Evolutionary conservation across 345 rosid genomes (phyloP).

Genomic region (Salix dunnii): DNA sequence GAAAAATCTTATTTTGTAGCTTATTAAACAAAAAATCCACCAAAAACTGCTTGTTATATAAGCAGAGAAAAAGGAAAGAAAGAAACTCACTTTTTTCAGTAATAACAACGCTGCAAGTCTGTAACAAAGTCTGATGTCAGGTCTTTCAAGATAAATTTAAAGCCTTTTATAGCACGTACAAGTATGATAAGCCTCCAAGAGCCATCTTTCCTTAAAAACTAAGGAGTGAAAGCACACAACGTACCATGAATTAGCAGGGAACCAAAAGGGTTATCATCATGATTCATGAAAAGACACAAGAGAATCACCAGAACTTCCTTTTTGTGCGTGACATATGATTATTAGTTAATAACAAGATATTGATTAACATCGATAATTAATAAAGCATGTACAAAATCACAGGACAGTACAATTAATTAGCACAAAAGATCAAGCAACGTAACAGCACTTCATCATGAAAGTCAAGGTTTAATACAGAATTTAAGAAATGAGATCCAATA

Average conservation of each 20-base stretch:
- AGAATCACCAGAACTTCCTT: neutral
- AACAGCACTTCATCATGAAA: neutral
- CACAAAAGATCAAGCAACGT: neutral
- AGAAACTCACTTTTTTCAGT: neutral
- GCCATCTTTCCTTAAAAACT: neutral
- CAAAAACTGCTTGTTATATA: neutral
- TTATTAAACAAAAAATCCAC: neutral
- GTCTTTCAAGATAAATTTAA: neutral
- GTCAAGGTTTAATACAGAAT: neutral
- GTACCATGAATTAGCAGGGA: neutral
- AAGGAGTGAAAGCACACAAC: neutral
- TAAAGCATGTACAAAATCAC: neutral
- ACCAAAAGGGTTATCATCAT: neutral
- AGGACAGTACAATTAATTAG: neutral
- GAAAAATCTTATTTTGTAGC: neutral
- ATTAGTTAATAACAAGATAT: neutral
- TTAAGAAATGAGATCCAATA: neutral
- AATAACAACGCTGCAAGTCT: neutral
- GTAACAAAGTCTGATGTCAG: neutral
- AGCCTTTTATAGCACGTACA: neutral
- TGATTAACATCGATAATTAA: neutral
- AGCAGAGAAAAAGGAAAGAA: neutral
- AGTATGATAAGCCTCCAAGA: neutral
- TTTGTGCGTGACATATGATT: neutral
- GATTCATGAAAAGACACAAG: neutral